Evolutionary conservation across 1,284 basidiomycete genomes (phyloP).

Genomic region (Pascua guehoae): DNA sequence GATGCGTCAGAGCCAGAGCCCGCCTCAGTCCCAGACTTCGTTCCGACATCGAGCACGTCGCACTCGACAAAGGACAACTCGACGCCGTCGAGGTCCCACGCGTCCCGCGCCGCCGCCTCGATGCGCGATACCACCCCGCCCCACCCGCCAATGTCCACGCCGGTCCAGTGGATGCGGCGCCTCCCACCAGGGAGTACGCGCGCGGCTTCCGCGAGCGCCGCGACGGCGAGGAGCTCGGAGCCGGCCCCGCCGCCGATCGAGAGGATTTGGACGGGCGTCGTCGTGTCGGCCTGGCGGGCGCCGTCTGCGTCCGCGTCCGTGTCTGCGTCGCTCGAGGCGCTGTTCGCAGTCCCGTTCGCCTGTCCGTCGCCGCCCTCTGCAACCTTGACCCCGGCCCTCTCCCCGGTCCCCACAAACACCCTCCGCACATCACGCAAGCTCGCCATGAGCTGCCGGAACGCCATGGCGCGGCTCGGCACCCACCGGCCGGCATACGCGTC

Average conservation of each 20-base stretch:
- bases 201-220: slow-evolving; percentile 27
- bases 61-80: slow-evolving; percentile 31
- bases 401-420: slow-evolving; percentile 43
- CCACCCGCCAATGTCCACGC: slow-evolving; percentile 48
- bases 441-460: slow-evolving; percentile 48
- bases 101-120: slow-evolving; percentile 15
- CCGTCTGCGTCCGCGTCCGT: not conserved
- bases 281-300: slow-evolving; percentile 3
- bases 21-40: too few species aligned
- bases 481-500: slow-evolving; percentile 50
- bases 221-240: slow-evolving; percentile 48
- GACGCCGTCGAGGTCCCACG: slow-evolving; percentile 29
- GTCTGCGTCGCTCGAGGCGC: slow-evolving; percentile 9
- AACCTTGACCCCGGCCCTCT: slow-evolving; percentile 21
- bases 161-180: slow-evolving; percentile 27
- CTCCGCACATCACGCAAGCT: slow-evolving; percentile 35
- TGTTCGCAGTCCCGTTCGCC: slow-evolving; percentile 9
- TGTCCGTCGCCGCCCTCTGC: slow-evolving; percentile 22
- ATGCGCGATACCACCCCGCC: slow-evolving; percentile 29
- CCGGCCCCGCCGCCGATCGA: slow-evolving; percentile 50
- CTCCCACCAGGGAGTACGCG: slow-evolving; percentile 8
- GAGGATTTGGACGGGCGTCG: slow-evolving; percentile 24
- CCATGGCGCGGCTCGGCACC: slow-evolving; percentile 49
- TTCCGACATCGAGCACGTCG: slow-evolving; percentile 29
- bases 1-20: slow-evolving; percentile 3